Conservation (phyloP, 768 basidiomycete genomes). For the Gloeopeniophorella convolvens region DNA sequence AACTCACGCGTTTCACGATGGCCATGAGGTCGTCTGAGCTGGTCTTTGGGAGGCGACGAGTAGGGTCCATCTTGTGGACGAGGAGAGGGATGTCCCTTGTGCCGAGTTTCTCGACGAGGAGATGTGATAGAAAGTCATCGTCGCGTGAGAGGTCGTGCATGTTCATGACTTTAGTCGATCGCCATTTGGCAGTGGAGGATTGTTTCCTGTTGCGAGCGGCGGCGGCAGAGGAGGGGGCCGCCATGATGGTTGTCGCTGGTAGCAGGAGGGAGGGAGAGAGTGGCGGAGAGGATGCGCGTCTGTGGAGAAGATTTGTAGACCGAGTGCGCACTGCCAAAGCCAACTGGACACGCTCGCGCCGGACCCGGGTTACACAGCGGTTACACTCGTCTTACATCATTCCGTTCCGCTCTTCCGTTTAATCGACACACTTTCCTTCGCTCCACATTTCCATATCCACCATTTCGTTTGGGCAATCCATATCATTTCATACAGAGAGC, state of each 20-base stretch:
- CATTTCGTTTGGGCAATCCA: no score
- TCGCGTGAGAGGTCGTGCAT: slow-evolving; percentile 85
- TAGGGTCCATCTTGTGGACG: slow-evolving; percentile 87
- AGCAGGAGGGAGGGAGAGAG: background rate
- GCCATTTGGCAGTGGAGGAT: slow-evolving; percentile 40
- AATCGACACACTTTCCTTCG: no score
- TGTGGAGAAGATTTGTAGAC: background rate
- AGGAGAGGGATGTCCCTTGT: slow-evolving; percentile 73
- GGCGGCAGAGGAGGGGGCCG: background rate
- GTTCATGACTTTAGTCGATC: slow-evolving; percentile 85
- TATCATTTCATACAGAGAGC: no score
- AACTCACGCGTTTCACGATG: slow-evolving; percentile 71
- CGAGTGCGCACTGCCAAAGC: background rate
- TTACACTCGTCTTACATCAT: no score
- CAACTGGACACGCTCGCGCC: no score
- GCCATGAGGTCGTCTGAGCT: slow-evolving; percentile 59
- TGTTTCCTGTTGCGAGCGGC: slow-evolving; percentile 1
- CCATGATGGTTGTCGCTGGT: slow-evolving; percentile 8
- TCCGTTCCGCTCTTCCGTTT: no score
- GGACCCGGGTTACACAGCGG: no score
- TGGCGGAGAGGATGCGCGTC: background rate
- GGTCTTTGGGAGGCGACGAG: slow-evolving; percentile 70
- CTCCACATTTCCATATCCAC: no score
- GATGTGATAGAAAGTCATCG: slow-evolving; percentile 86
- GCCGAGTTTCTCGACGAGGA: slow-evolving; percentile 84